These are phyloP conservation scores for Pythium grandisporangium DNA, from an alignment of 352 stramenopile genomes.

Conservation along the genomic window DNA sequence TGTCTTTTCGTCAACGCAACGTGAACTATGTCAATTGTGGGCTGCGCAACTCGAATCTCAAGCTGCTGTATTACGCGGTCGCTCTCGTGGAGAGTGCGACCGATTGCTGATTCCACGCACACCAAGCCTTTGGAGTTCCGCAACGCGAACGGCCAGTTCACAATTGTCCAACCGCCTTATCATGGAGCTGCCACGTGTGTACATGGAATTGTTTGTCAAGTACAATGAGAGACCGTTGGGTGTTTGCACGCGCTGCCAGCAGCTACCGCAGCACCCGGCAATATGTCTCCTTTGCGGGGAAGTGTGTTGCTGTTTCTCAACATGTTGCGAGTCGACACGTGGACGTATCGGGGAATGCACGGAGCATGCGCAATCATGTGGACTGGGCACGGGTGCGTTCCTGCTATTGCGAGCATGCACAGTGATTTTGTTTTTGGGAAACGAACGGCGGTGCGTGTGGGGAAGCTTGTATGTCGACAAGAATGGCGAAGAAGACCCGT, in stretches of 20 bases:
- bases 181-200: slow-evolving; percentile 48
- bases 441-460: slow-evolving; percentile 74
- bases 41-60: slow-evolving; percentile 60
- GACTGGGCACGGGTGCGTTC: slow-evolving; percentile 49
- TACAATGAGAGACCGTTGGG: slow-evolving; percentile 62
- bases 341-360: slow-evolving; percentile 67
- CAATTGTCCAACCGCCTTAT: too few relatives aligned
- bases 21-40: slow-evolving; percentile 62
- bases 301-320: slow-evolving; percentile 68
- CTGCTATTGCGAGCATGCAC: slow-evolving; percentile 70
- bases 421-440: slow-evolving; percentile 76
- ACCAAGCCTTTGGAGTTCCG: too few relatives aligned
- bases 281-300: slow-evolving; percentile 71
- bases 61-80: slow-evolving; percentile 35
- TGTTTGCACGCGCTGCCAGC: slow-evolving; percentile 42
- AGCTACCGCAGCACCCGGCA: slow-evolving; percentile 58
- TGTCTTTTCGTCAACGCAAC: slow-evolving; percentile 47
- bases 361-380: slow-evolving; percentile 55
- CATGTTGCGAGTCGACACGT: slow-evolving; percentile 44
- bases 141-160: too few relatives aligned
- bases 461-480: slow-evolving; percentile 80
- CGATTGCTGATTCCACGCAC: too few relatives aligned
- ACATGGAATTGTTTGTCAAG: slow-evolving; percentile 78
- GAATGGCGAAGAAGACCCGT: slow-evolving; percentile 80
- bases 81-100: too few relatives aligned